phyloP scores from a whole-genome alignment of 768 basidiomycete genomes.

The Suillus brevipes region DNA sequence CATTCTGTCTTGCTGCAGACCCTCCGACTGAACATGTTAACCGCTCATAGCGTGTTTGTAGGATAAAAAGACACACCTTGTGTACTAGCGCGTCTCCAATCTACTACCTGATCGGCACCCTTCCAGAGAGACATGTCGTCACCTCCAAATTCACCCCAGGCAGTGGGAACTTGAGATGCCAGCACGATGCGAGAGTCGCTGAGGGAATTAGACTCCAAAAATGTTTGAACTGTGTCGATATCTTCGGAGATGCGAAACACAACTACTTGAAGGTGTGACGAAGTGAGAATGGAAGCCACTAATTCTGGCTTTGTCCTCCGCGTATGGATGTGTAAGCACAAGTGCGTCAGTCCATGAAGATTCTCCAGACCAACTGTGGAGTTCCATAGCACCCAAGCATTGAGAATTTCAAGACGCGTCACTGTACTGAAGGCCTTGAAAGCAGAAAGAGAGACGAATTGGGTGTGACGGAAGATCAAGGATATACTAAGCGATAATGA shows the following conservation, averaged over 20 bases:
- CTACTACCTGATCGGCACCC: background rate
- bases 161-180: background rate
- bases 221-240: background rate
- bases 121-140: background rate
- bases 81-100: background rate
- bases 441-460: background rate
- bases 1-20: slow-evolving; percentile 53
- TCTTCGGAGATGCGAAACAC: too few species aligned
- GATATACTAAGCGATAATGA: background rate
- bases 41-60: background rate
- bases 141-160: background rate
- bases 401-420: background rate
- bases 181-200: background rate
- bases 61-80: background rate
- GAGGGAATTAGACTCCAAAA: background rate
- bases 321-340: background rate
- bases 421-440: background rate
- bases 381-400: background rate
- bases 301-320: slow-evolving; percentile 25
- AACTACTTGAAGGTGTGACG: too few species aligned
- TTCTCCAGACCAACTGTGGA: background rate
- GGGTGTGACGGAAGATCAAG: background rate
- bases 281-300: too few species aligned
- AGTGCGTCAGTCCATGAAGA: background rate
- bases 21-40: background rate